Evolutionary conservation across 2,329 filamentous ascomycete genomes (phyloP).

Genomic region (Venturia oleaginea): DNA sequence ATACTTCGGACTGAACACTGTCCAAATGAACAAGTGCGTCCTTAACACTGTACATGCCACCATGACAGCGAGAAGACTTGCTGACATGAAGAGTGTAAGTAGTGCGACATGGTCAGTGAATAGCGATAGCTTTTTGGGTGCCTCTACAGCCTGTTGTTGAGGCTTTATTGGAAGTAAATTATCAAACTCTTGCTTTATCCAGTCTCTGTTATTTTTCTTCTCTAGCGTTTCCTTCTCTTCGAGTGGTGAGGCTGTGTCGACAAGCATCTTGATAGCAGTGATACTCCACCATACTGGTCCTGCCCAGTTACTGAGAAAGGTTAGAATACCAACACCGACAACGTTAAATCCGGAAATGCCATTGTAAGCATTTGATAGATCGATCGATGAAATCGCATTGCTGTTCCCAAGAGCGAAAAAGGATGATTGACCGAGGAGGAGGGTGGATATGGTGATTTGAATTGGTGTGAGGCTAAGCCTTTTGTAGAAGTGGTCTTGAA

Average conservation of each 20-base stretch:
- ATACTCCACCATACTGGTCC: constrained; percentile 83
- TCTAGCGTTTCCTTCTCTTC: background rate
- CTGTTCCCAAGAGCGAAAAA: constrained; percentile 90
- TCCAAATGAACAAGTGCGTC: constrained; percentile 96
- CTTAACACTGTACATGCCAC: constrained; percentile 73
- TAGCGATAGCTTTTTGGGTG: background rate
- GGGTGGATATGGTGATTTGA: constrained; percentile 53
- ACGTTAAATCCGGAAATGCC: constrained; percentile 76
- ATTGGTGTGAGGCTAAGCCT: constrained; percentile 17
- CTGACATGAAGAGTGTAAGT: constrained; percentile 61
- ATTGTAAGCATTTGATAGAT: constrained; percentile 92
- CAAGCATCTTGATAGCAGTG: constrained; percentile 47
- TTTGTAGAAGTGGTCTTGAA: constrained; percentile 48
- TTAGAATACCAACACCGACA: constrained; percentile 68
- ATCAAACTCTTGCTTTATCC: constrained; percentile 13
- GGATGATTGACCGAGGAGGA: constrained; percentile 70
- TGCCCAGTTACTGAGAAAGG: constrained; percentile 86
- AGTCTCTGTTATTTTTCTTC: constrained; percentile 5
- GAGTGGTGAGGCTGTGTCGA: background rate
- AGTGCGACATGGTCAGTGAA: constrained; percentile 46
- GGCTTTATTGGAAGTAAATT: background rate
- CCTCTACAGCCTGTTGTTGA: background rate
- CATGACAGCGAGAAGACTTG: constrained; percentile 68
- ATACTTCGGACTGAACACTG: constrained; percentile 95
- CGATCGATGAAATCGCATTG: constrained; percentile 92